phyloP scores from a whole-genome alignment of 352 stramenopile genomes.

The Thraustotheca clavata region DNA sequence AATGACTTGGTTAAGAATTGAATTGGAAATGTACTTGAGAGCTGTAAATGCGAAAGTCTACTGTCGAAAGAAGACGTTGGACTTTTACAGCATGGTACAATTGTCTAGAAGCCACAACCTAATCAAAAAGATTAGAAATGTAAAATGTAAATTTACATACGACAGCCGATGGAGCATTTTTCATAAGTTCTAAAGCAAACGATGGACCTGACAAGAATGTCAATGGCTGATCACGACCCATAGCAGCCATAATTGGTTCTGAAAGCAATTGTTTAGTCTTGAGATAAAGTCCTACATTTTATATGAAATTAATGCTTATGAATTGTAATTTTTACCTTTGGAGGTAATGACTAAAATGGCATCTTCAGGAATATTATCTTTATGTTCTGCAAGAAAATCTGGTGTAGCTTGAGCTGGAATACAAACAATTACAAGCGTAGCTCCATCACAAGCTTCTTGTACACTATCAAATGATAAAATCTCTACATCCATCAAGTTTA shows the following conservation, averaged over 20 bases:
- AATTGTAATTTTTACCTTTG: conserved; percentile 55
- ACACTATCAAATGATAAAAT: conserved; percentile 27
- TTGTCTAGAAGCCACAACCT: conserved; percentile 91
- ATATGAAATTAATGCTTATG: neutral
- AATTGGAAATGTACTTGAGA: conserved; percentile 30
- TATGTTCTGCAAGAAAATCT: conserved; percentile 81
- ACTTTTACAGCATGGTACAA: conserved; percentile 81
- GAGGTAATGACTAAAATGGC: conserved; percentile 90
- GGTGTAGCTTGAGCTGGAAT: conserved; percentile 94
- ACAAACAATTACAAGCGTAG: conserved; percentile 92
- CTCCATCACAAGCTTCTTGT: conserved; percentile 72
- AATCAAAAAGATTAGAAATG: neutral
- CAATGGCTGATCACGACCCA: conserved; percentile 90
- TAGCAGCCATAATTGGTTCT: conserved; percentile 87
- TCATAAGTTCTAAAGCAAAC: conserved; percentile 96
- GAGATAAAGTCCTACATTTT: conserved; percentile 78
- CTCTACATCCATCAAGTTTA: neutral
- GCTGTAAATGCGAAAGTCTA: conserved; percentile 92
- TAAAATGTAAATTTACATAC: conserved; percentile 15
- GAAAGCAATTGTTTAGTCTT: conserved; percentile 93
- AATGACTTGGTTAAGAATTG: neutral
- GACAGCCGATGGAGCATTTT: conserved; percentile 91
- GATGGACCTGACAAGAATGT: conserved; percentile 92
- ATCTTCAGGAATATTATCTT: conserved; percentile 77
- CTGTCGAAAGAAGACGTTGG: conserved; percentile 73